Conservation (phyloP, 2,329 filamentous ascomycete species). For the Coniochaeta hoffmannii region DNA sequence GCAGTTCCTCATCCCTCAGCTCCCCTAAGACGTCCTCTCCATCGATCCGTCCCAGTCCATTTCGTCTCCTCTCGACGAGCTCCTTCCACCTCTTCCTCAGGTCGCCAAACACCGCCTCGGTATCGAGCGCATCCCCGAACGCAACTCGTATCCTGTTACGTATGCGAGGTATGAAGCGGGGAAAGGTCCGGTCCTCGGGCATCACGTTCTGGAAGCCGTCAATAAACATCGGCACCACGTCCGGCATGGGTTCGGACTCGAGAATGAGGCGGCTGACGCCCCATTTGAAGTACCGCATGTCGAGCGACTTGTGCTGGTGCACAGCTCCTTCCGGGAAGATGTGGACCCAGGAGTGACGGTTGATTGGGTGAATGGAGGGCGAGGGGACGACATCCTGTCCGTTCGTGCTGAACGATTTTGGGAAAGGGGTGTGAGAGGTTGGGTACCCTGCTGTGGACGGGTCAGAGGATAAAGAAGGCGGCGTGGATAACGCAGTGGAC, state of each 20-base stretch:
- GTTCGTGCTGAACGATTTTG: constrained; percentile 44
- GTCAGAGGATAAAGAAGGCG: constrained; percentile 14
- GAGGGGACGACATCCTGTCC: constrained; percentile 59
- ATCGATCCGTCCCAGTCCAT: constrained; percentile 13
- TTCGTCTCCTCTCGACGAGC: constrained; percentile 48
- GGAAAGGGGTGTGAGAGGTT: constrained; percentile 35
- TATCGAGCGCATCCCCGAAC: constrained; percentile 73
- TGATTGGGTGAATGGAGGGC: constrained; percentile 62
- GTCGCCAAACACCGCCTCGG: constrained; percentile 69
- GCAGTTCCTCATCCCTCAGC: constrained; percentile 58
- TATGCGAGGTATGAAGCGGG: constrained; percentile 70
- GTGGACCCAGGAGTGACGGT: constrained; percentile 80
- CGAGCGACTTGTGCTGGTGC: constrained; percentile 72
- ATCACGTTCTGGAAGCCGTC: constrained; percentile 85
- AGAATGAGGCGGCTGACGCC: constrained; percentile 86
- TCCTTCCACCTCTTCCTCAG: constrained; percentile 67
- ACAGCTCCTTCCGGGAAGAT: constrained; percentile 94
- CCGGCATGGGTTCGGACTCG: constrained; percentile 78
- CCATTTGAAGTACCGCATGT: constrained; percentile 98
- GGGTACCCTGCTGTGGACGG: constrained; percentile 42
- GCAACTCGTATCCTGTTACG: constrained; percentile 64
- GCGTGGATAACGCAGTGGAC: constrained; percentile 26
- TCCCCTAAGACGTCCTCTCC: constrained; percentile 39
- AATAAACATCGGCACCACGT: constrained; percentile 89
- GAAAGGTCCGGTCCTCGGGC: constrained; percentile 73